Percentiles rank a stretch among this genome's conserved stretches.
phyloP scores from a whole-genome alignment of 192 early-diverging fungal genomes.

The Rhizophagus prolifer region DNA sequence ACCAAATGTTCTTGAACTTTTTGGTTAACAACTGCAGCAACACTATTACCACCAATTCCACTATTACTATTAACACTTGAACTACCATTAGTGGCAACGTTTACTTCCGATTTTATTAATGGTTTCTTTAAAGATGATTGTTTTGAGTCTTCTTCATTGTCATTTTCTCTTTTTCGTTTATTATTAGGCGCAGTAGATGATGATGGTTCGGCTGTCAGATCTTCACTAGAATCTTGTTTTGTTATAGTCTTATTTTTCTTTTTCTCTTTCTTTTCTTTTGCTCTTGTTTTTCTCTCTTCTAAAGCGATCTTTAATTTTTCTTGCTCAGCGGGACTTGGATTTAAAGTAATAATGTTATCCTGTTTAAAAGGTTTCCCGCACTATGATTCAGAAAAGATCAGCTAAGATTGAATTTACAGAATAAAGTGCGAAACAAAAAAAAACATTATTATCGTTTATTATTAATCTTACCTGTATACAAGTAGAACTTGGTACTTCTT shows the following conservation, averaged over 20 bases:
- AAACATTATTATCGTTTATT: neutral
- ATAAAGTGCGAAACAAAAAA: conserved; percentile 4
- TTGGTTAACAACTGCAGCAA: conserved; percentile 8
- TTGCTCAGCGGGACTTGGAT: conserved; percentile 65
- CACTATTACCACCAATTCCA: neutral
- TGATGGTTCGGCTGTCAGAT: neutral
- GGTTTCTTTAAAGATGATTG: neutral
- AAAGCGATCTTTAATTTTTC: conserved; percentile 57
- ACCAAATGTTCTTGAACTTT: conserved; percentile 23
- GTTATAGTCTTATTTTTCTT: conserved; percentile 43
- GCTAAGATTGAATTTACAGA: neutral
- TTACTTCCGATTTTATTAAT: neutral
- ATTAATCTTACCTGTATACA: conserved; percentile 57
- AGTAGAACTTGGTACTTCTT: conserved; percentile 59
- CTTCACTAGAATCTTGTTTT: conserved; percentile 43
- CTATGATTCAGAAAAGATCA: conserved; percentile 30
- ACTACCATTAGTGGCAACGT: neutral
- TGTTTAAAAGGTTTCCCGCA: conserved; percentile 62
- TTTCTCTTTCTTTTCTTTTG: conserved; percentile 51
- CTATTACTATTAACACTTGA: neutral
- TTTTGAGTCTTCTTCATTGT: neutral
- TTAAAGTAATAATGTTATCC: conserved; percentile 67
- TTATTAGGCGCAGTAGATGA: neutral
- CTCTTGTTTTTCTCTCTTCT: conserved; percentile 49
- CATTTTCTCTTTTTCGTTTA: neutral